Evolutionary conservation across 352 stramenopile genomes (phyloP), one percentile per base, ranked within the genome.

Genomic region (Globisporangium polare): DNA sequence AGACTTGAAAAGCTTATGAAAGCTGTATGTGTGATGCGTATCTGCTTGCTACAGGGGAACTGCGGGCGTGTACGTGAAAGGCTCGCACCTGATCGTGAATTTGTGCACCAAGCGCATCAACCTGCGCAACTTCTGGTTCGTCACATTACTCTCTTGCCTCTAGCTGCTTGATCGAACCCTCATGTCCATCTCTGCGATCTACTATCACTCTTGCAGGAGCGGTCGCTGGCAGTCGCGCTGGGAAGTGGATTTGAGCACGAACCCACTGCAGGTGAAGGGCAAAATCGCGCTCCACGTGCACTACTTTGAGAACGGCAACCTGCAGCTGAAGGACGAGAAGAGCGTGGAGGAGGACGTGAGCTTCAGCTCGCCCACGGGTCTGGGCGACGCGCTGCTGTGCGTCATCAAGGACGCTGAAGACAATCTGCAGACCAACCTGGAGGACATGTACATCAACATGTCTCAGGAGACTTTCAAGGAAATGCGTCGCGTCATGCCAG

Each of bases 251-350:
- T 55, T 91, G 60, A 75, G 72, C 13, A 60, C 71, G 4, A 79
- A 84, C n/a, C 80, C 75, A 0, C 46, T 79, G 20, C 63, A 51
- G 3, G 60, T 90, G 12, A 70, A 69, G 27, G 89, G 90, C 55
- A 78, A 58, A 24, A 91, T 97, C 56, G 65, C 86, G 55, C 69
- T 98, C 41, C 88, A 92, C 60, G 91, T 95, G 29, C 94, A 98
- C 73, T 98, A 98, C 76, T 98, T 97, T 78, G 94, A 98, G 78
- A 97, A 98, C 72, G 94, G 93, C 33, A 98, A 98, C 66, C 72
- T 98, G 50, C 92, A 98, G 76, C 66, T 98, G 43, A 83, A 96
- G 63, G 92, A 75, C 52, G 69, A 75, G 59, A 97, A 96, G 64
- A 55, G 72, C 3, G 62, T 96, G 27, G 75, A 83, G 17, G 72